A percentile compares a stretch with the other conserved stretches of the same genome.
phyloP scores from a whole-genome alignment of 352 stramenopile genomes.

The Elongisporangium prolatum region DNA sequence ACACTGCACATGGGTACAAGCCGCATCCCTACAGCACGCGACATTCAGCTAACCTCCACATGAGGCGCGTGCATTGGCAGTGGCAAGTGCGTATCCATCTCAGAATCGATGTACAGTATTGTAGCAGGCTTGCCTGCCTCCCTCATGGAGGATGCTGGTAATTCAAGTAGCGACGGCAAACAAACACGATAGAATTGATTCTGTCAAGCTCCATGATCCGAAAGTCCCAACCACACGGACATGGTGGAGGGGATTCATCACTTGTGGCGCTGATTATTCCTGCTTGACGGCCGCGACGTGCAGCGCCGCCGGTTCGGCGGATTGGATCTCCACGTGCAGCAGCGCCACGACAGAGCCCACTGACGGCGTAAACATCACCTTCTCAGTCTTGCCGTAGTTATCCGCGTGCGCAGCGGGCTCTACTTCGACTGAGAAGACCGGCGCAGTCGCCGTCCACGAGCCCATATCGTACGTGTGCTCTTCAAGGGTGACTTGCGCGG shows the following conservation, averaged over 20 bases:
- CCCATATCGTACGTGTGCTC: constrained; percentile 82
- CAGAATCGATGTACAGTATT: neutral
- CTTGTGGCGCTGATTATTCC: constrained; percentile 15
- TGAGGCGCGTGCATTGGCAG: neutral
- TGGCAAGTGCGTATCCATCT: neutral
- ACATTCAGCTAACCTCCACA: neutral
- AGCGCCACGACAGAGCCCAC: constrained; percentile 52
- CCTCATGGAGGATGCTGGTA: too few species aligned
- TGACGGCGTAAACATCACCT: constrained; percentile 46
- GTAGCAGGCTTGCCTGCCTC: neutral
- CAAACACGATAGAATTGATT: neutral
- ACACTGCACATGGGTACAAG: neutral
- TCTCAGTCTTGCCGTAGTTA: constrained; percentile 16
- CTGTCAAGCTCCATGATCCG: neutral
- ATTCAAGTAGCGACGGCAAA: neutral
- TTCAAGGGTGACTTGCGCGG: constrained; percentile 29
- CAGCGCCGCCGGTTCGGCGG: constrained; percentile 23
- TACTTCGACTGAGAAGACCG: constrained; percentile 55
- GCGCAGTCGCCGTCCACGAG: constrained; percentile 56
- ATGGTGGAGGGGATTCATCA: neutral
- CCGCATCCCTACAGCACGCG: neutral
- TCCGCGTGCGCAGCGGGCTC: constrained; percentile 19
- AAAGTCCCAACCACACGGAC: neutral
- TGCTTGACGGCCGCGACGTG: constrained; percentile 40
- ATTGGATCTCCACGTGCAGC: constrained; percentile 55